Conservation (phyloP, 306 rosid species). For the Comarum palustre region DNA sequence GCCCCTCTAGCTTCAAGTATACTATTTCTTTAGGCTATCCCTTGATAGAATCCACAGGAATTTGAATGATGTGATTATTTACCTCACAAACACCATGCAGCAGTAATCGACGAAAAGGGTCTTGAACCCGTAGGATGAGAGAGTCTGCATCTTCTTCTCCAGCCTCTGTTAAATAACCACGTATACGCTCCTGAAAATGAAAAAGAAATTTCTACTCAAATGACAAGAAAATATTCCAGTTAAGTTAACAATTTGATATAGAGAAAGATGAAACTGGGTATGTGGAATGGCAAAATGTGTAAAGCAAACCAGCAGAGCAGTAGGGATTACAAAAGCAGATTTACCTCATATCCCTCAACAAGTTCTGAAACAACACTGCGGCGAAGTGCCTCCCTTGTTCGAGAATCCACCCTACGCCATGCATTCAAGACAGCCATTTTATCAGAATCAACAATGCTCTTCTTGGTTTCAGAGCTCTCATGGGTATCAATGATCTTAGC, state of each 20-base stretch:
- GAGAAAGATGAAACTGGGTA: background rate
- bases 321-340: background rate
- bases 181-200: constrained; percentile 53
- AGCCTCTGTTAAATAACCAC: constrained; percentile 47
- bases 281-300: background rate
- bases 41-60: background rate
- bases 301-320: background rate
- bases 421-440: constrained; percentile 50
- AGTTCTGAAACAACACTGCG: constrained; percentile 71
- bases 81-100: constrained; percentile 98
- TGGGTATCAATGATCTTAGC: constrained; percentile 58
- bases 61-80: constrained; percentile 9
- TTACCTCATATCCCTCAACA: constrained; percentile 77
- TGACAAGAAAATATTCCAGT: background rate
- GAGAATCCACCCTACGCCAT: constrained; percentile 64
- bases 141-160: constrained; percentile 46
- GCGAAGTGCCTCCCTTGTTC: constrained; percentile 90
- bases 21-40: background rate
- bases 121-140: constrained; percentile 58
- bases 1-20: background rate
- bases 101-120: constrained; percentile 79
- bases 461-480: constrained; percentile 49
- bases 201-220: background rate
- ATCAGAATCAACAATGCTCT: constrained; percentile 55
- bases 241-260: background rate